phyloP scores from a whole-genome alignment of 2,329 filamentous ascomycete genomes.

The Scedosporium minutisporum region DNA sequence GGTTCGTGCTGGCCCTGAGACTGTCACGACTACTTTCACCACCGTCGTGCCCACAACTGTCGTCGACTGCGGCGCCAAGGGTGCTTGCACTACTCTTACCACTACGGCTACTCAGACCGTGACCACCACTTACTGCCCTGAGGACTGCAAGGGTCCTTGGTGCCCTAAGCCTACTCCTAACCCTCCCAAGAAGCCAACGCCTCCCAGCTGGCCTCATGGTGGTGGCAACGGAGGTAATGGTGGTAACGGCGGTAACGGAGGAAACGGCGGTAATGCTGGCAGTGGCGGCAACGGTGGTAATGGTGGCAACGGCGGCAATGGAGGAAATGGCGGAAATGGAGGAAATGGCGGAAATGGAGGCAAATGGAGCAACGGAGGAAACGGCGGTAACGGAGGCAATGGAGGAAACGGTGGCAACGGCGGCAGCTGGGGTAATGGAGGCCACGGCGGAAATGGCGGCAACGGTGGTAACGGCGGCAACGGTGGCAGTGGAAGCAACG shows the following conservation, averaged over 20 bases:
- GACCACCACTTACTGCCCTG: constrained; percentile 9
- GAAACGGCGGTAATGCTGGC: constrained; percentile 4
- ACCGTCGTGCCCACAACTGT: constrained; percentile 6
- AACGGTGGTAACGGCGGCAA: background rate
- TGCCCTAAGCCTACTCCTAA: constrained; percentile 5
- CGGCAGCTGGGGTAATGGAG: background rate
- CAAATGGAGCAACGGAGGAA: constrained; percentile 5
- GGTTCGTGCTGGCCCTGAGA: constrained; percentile 1
- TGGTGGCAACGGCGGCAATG: background rate
- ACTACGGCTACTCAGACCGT: background rate
- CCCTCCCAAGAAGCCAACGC: background rate
- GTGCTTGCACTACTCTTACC: background rate
- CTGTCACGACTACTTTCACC: constrained; percentile 6
- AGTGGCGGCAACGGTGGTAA: background rate
- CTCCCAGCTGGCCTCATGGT: background rate
- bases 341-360: constrained; percentile 6
- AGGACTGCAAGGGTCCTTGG: constrained; percentile 6
- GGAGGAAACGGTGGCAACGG: background rate
- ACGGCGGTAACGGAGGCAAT: constrained; percentile 3
- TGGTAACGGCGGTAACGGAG: constrained; percentile 4
- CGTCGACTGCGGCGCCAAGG: background rate
- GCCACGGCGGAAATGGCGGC: background rate
- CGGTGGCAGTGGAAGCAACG: constrained; percentile 1
- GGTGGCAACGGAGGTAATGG: constrained; percentile 4
- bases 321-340: constrained; percentile 2